Base-by-base conservation (phyloP, 225 moss, liverwort and hornwort genomes). In the Polytrichum commune region DNA sequence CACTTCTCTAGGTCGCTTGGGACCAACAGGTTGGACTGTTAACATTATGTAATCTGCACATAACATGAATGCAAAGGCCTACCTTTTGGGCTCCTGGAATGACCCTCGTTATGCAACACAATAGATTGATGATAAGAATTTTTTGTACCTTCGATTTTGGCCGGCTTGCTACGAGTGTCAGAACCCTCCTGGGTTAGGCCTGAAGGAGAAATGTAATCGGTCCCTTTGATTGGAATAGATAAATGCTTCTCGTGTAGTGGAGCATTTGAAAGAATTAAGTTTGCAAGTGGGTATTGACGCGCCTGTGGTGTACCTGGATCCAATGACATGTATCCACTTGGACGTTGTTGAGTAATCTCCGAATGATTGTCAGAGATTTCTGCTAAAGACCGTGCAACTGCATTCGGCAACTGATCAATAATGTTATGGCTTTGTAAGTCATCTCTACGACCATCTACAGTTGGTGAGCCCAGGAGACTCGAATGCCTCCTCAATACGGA, bases 401-500 rank as follows among this genome's bases (percentile, higher is more conserved):
- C 65, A 65, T 60, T 65, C 20, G 28, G 28, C 64, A 65, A 32
- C 20, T 5, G 30, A 29, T 33, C 6, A 33, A 8, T 65, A 20
- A 13, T n/a, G 18, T 33, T 7, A 18, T 20, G 60, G 60, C 1
- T 24, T 60, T n/a, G 60, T 60, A 60, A 60, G n/a, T 20, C n/a
- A 5, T 29, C 65, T 18, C 20, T 29, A 5, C 29, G 27, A 29
- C 30, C 20, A 27, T 65, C 65, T 65, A 27, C 19, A 65, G 18
- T 7, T 65, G 32, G 20, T 29, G 65, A 20, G n/a, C 32, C 20
- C 65, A 32, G 16, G 19, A 6, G 19, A 65, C 29, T 29, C 19
- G 30, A 65, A 32, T 65, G 65, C 20, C 65, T 65, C 30, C 30
- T 65, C 19, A 65, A 29, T 65, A 28, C n/a, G 32, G 30, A 8